A percentile compares a stretch with the other conserved stretches of the same genome.
phyloP scores from a whole-genome alignment of 371 early-diverging fungal genomes.

The Mucor saturninus region DNA sequence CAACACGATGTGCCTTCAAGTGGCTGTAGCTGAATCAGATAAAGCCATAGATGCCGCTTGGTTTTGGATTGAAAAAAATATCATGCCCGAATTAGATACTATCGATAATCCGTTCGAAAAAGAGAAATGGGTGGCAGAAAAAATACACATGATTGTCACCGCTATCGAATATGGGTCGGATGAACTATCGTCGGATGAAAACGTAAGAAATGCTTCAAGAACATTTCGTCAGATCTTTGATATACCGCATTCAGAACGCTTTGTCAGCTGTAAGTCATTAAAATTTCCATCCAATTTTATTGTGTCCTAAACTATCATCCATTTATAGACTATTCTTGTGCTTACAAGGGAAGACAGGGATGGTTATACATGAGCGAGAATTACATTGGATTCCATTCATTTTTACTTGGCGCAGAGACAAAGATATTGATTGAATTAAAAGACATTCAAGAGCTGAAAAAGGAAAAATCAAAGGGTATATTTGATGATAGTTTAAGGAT shows the following conservation, averaged over 20 bases:
- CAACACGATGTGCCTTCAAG: slow-evolving; percentile 52
- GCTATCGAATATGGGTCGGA: slow-evolving; percentile 74
- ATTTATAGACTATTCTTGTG: slow-evolving; percentile 87
- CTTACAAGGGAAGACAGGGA: slow-evolving; percentile 89
- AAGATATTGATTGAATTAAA: slow-evolving; percentile 89
- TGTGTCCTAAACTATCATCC: neutral
- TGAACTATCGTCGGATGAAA: slow-evolving; percentile 82
- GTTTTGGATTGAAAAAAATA: slow-evolving; percentile 88
- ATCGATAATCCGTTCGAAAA: slow-evolving; percentile 83
- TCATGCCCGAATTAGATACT: slow-evolving; percentile 67
- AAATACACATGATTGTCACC: slow-evolving; percentile 86
- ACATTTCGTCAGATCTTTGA: slow-evolving; percentile 91
- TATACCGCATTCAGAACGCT: slow-evolving; percentile 79
- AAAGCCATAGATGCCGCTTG: slow-evolving; percentile 85
- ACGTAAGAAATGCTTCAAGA: slow-evolving; percentile 86
- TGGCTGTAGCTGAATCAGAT: slow-evolving; percentile 80
- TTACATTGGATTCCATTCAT: slow-evolving; percentile 93
- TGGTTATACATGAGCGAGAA: slow-evolving; percentile 96
- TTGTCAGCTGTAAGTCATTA: slow-evolving; percentile 81
- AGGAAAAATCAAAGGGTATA: slow-evolving; percentile 88
- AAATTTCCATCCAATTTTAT: neutral
- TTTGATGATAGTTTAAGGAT: slow-evolving; percentile 88
- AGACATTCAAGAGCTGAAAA: slow-evolving; percentile 84
- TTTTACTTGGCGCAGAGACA: slow-evolving; percentile 89
- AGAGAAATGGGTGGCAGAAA: slow-evolving; percentile 86